Percentiles rank a stretch among this genome's conserved stretches.
Evolutionary conservation across 2,329 filamentous ascomycete genomes (phyloP).

Genomic region (Teratosphaeriaceae sp.): DNA sequence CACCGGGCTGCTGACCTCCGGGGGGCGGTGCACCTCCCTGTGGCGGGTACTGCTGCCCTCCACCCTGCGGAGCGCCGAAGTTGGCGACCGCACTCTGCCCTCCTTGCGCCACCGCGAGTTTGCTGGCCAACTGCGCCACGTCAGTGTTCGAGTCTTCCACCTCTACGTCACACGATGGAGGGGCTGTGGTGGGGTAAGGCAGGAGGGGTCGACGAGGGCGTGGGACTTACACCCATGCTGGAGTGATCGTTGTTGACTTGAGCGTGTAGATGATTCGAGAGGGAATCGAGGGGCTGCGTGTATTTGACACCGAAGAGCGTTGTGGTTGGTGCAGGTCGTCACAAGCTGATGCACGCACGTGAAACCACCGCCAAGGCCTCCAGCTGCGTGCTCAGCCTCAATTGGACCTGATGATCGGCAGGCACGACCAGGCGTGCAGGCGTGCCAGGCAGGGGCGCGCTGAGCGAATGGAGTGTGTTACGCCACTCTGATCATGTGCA

Average conservation of each 20-base stretch:
- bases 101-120: conserved; percentile 40
- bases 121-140: conserved; percentile 38
- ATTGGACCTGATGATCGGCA: not conserved
- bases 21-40: conserved; percentile 26
- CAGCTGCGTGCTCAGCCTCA: conserved; percentile 1
- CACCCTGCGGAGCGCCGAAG: conserved; percentile 7
- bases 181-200: conserved; percentile 1
- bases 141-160: conserved; percentile 5
- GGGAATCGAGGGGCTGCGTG: not conserved
- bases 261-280: no score
- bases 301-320: not conserved
- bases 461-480: not conserved
- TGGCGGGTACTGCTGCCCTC: conserved; percentile 12
- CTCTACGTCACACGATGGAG: conserved; percentile 1
- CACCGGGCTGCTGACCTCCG: conserved; percentile 29
- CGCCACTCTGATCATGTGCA: no score
- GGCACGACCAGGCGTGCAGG: not conserved
- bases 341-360: not conserved
- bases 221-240: conserved; percentile 3
- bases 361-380: not conserved
- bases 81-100: conserved; percentile 20
- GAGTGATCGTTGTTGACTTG: not conserved
- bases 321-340: not conserved
- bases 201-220: not conserved
- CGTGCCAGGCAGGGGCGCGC: no score